These are phyloP conservation scores for Goniomonas avonlea DNA, from an alignment of 78 protist species.

Conservation along the genomic window DNA sequence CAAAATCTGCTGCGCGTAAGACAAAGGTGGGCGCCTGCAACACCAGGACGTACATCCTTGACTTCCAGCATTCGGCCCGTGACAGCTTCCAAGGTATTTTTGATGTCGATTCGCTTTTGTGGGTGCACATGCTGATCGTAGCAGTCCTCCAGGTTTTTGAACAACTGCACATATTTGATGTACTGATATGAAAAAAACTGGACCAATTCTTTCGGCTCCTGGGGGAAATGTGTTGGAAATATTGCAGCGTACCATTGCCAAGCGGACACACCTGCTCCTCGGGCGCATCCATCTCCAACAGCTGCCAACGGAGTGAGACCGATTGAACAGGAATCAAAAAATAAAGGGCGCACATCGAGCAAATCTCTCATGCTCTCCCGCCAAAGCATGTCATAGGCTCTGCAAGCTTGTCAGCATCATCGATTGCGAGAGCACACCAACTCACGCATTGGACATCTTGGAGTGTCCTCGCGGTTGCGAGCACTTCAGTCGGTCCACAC, in stretches of 20 bases:
- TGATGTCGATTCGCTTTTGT: constrained; percentile 51
- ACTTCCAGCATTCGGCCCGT: constrained; percentile 60
- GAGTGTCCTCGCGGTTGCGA: neutral
- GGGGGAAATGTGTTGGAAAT: too few relatives aligned
- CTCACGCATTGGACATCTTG: neutral
- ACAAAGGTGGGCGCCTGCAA: neutral
- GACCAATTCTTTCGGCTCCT: constrained; percentile 6
- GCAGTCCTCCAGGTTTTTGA: constrained; percentile 46
- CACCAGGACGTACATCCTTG: constrained; percentile 7
- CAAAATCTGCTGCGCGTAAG: too few relatives aligned
- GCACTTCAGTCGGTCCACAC: too few relatives aligned
- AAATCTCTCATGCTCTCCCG: constrained; percentile 39
- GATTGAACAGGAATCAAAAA: neutral
- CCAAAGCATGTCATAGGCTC: constrained; percentile 36
- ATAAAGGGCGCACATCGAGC: constrained; percentile 1
- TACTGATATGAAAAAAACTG: constrained; percentile 31
- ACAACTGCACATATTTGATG: constrained; percentile 39
- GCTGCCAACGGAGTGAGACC: neutral
- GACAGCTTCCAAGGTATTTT: constrained; percentile 16
- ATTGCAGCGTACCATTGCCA: neutral
- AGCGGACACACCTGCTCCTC: too few relatives aligned
- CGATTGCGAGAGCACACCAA: neutral
- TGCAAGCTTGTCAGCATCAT: neutral
- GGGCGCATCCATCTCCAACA: neutral
- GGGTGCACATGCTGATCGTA: constrained; percentile 65